Conservation (phyloP, 2,329 filamentous ascomycete genomes). For the Xylaria sp. region DNA sequence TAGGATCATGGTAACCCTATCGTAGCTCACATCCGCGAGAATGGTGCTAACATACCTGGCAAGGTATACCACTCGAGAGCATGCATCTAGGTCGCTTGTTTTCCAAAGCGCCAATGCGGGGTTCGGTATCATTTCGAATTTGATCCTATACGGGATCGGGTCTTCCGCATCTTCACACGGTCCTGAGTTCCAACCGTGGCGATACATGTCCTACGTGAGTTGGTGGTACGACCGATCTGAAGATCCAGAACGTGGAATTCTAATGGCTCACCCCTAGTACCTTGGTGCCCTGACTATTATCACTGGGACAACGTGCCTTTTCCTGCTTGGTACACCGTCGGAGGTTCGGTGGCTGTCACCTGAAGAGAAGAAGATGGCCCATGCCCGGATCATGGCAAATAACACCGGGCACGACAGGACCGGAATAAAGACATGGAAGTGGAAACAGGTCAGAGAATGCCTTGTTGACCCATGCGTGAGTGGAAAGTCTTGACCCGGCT, state of each 20-base stretch:
- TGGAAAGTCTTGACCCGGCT: background rate
- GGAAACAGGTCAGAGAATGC: conserved; percentile 53
- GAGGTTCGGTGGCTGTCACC: conserved; percentile 53
- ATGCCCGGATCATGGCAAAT: conserved; percentile 52
- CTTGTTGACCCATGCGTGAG: conserved; percentile 50
- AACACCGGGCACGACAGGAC: conserved; percentile 54
- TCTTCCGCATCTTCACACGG: conserved; percentile 45
- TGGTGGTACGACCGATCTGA: conserved; percentile 12
- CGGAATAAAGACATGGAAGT: conserved; percentile 53
- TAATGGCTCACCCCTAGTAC: conserved; percentile 44
- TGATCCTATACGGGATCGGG: conserved; percentile 54
- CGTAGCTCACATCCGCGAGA: background rate
- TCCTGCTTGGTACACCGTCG: conserved; percentile 53
- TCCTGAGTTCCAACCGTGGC: conserved; percentile 51
- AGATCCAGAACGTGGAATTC: background rate
- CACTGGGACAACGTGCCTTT: conserved; percentile 49
- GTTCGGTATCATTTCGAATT: conserved; percentile 52
- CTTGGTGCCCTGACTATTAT: conserved; percentile 52
- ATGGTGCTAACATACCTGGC: conserved; percentile 28
- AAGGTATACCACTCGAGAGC: conserved; percentile 55
- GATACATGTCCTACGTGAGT: conserved; percentile 54
- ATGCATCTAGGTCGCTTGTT: conserved; percentile 51
- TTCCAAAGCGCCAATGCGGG: conserved; percentile 55
- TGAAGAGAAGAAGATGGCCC: conserved; percentile 53
- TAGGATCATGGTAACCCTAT: conserved; percentile 46